Percentiles rank a stretch among this genome's conserved stretches.
These are phyloP conservation scores for Exophiala aquamarina DNA, from an alignment of 2,329 filamentous ascomycete genomes.

Conservation along the genomic window DNA sequence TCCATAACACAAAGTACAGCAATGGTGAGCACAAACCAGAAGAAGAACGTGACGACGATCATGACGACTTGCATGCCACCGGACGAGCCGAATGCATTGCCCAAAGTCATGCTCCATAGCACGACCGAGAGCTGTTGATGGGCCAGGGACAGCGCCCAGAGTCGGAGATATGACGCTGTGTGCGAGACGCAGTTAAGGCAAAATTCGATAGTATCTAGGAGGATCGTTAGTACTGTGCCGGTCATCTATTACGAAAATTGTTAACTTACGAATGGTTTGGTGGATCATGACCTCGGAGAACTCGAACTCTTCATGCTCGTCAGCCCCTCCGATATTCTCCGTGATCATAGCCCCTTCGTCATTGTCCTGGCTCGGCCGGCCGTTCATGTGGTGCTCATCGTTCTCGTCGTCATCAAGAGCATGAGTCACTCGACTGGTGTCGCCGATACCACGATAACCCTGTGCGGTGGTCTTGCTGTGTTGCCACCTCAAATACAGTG, in stretches of 20 bases:
- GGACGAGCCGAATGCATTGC: constrained; percentile 66
- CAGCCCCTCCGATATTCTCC: constrained; percentile 70
- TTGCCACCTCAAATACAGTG: constrained; percentile 90
- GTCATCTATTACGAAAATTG: constrained; percentile 31
- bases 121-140: constrained; percentile 97
- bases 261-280: constrained; percentile 83
- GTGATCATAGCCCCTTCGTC: constrained; percentile 87
- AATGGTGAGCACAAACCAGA: constrained; percentile 86
- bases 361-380: constrained; percentile 68
- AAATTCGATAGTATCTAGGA: constrained; percentile 64
- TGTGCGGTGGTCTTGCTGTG: constrained; percentile 83
- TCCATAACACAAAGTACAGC: constrained; percentile 90
- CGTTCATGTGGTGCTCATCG: constrained; percentile 47
- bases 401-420: constrained; percentile 68
- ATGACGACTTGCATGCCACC: constrained; percentile 73
- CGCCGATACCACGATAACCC: constrained; percentile 91
- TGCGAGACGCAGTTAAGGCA: constrained; percentile 99
- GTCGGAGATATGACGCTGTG: constrained; percentile 95
- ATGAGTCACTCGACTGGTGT: constrained; percentile 75
- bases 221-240: constrained; percentile 5
- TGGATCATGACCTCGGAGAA: constrained; percentile 98
- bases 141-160: constrained; percentile 95
- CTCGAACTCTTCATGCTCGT: constrained; percentile 94
- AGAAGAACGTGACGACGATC: constrained; percentile 77
- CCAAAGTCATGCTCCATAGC: constrained; percentile 94